Evolutionary conservation across 495 filamentous ascomycete species (phyloP).

Genomic region (Daldinia vernicosa): DNA sequence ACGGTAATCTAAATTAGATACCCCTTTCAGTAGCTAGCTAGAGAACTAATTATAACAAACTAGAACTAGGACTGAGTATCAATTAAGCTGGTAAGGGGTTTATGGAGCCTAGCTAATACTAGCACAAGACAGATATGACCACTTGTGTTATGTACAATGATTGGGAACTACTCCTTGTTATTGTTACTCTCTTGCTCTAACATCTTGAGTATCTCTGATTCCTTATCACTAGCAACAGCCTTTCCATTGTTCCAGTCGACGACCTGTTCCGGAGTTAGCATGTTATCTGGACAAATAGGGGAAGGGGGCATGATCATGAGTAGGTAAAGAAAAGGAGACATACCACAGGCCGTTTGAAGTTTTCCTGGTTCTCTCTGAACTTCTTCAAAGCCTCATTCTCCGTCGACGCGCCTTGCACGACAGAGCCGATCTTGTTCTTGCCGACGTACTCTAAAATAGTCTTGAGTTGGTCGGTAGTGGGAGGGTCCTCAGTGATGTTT

Average conservation of each 20-base stretch:
- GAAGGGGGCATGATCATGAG: background rate
- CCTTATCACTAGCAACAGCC: slow-evolving; percentile 75
- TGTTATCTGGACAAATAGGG: background rate
- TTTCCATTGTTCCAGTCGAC: slow-evolving; percentile 96
- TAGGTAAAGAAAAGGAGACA: slow-evolving; percentile 34
- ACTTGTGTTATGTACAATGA: background rate
- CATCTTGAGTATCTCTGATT: slow-evolving; percentile 87
- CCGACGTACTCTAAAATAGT: slow-evolving; percentile 90
- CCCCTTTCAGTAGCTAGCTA: background rate
- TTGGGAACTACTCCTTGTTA: slow-evolving; percentile 14
- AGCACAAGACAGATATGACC: background rate
- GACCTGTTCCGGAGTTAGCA: slow-evolving; percentile 56
- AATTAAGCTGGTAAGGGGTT: background rate
- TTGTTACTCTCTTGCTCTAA: slow-evolving; percentile 51
- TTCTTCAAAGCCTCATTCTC: slow-evolving; percentile 79
- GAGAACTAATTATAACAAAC: background rate
- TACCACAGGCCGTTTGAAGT: slow-evolving; percentile 78
- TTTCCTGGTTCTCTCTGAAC: slow-evolving; percentile 67
- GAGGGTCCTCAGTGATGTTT: slow-evolving; percentile 80
- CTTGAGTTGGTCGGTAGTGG: slow-evolving; percentile 83
- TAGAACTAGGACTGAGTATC: background rate
- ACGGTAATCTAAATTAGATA: background rate
- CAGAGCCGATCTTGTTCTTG: slow-evolving; percentile 57
- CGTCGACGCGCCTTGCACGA: slow-evolving; percentile 76
- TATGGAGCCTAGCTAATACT: background rate